These are phyloP conservation scores for Paraglomus brasilianum DNA, from an alignment of 192 early-diverging fungal genomes.

Conservation along the genomic window DNA sequence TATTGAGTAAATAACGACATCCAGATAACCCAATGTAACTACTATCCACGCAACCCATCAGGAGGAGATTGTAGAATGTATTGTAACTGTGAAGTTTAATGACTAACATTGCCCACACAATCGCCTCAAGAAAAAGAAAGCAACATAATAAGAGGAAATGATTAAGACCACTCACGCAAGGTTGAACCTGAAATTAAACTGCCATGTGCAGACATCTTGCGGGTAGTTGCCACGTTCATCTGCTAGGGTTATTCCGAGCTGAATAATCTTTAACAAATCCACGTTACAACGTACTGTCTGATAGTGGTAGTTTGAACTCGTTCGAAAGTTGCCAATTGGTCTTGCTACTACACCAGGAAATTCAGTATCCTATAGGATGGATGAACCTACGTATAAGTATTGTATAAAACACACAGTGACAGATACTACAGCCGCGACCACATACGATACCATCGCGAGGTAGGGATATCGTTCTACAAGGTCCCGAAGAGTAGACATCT, in stretches of 20 bases:
- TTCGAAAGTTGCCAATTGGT: slow-evolving; percentile 95
- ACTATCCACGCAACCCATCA: too few species aligned
- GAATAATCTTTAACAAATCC: slow-evolving; percentile 96
- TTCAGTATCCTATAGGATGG: slow-evolving; percentile 80
- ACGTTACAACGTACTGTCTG: slow-evolving; percentile 98
- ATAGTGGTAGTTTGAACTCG: slow-evolving; percentile 97
- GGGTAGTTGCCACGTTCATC: slow-evolving; percentile 86
- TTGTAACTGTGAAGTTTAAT: too few species aligned
- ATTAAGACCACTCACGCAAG: slow-evolving; percentile 59
- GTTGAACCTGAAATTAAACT: slow-evolving; percentile 99
- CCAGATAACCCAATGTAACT: too few species aligned
- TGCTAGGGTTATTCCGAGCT: slow-evolving; percentile 93
- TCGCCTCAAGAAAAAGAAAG: not conserved
- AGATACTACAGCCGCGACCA: not conserved
- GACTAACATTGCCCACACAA: not conserved
- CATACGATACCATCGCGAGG: slow-evolving; percentile 81
- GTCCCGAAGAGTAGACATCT: slow-evolving; percentile 83
- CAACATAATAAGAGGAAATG: not conserved
- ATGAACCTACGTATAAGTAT: not conserved
- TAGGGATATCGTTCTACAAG: slow-evolving; percentile 91
- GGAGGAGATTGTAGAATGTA: too few species aligned
- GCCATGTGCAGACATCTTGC: slow-evolving; percentile 89
- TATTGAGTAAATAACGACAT: too few species aligned
- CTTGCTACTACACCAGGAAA: slow-evolving; percentile 98
- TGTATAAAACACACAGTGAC: not conserved